phyloP scores from a whole-genome alignment of 2,329 filamentous ascomycete genomes.

The Westerdykella sp. region DNA sequence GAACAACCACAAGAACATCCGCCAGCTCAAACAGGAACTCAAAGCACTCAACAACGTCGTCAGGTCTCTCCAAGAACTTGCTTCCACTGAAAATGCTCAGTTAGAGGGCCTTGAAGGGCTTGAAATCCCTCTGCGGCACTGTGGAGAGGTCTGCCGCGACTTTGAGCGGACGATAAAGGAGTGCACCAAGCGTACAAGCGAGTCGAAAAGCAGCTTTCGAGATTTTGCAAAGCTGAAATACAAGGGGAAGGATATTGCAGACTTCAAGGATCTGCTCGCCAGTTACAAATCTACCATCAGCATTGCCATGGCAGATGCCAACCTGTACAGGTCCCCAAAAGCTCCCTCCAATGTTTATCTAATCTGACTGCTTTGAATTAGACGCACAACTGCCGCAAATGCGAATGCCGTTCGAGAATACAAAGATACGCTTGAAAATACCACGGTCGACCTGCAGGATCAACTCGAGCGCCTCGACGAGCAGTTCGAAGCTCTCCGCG shows the following conservation, averaged over 20 bases:
- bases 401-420: conserved; percentile 7
- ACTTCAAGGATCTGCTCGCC: conserved; percentile 37
- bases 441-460: conserved; percentile 10
- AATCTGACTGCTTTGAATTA: conserved; percentile 1
- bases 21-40: too few relatives aligned
- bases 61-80: too few relatives aligned
- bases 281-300: conserved; percentile 32
- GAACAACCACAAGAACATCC: too few relatives aligned
- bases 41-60: too few relatives aligned
- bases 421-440: conserved; percentile 9
- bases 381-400: conserved; percentile 10
- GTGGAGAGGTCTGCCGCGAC: conserved; percentile 40
- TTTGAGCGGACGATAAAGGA: conserved; percentile 37
- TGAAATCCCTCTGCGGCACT: conserved; percentile 37
- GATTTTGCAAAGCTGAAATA: conserved; percentile 44
- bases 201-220: conserved; percentile 37
- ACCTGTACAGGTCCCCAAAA: conserved; percentile 31
- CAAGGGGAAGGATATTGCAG: conserved; percentile 41
- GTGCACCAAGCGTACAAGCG: conserved; percentile 21
- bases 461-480: conserved; percentile 10
- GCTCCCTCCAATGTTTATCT: background rate
- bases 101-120: too few relatives aligned
- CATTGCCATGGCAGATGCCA: conserved; percentile 39
- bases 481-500: conserved; percentile 9
- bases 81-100: too few relatives aligned